phyloP scores from a whole-genome alignment of 1,284 basidiomycete genomes.

The Rhodofomes roseus region DNA sequence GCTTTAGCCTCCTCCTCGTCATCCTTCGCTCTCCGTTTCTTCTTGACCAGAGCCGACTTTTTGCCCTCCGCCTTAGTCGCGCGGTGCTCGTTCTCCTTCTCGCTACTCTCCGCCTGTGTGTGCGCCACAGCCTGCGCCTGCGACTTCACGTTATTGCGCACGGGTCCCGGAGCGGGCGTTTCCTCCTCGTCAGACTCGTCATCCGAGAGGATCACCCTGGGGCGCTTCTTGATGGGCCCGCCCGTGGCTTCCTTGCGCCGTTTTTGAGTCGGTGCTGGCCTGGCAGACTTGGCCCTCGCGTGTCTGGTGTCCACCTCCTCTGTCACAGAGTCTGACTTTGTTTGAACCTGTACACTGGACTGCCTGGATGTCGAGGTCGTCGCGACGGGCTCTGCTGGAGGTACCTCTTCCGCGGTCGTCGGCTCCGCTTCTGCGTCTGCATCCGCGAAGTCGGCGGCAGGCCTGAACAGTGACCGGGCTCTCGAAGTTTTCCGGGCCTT shows the following conservation, averaged over 20 bases:
- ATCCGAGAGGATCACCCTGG: conserved; percentile 14
- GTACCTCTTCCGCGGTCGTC: not conserved
- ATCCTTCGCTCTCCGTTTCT: conserved; percentile 7
- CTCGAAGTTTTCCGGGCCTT: not conserved
- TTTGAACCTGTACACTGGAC: not conserved
- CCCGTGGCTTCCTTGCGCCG: not conserved
- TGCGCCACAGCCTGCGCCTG: not conserved
- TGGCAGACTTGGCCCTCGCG: not conserved
- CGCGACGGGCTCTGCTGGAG: not conserved
- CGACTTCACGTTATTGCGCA: not conserved
- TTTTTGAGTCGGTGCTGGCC: not conserved
- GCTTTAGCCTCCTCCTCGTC: not conserved
- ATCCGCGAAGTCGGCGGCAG: not conserved
- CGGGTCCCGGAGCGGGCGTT: not conserved
- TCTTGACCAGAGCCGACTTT: conserved; percentile 2
- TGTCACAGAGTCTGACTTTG: not conserved
- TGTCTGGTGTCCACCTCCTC: not conserved
- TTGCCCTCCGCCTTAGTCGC: not conserved
- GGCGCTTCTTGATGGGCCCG: conserved; percentile 12
- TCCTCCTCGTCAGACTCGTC: conserved; percentile 12
- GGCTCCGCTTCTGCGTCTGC: not conserved
- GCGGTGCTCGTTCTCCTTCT: conserved; percentile 9
- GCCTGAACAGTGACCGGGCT: not conserved
- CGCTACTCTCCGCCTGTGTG: not conserved
- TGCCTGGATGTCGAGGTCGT: not conserved